Evolutionary conservation across 768 basidiomycete species (phyloP), one percentile per base, ranked within the genome.

Genomic region (Crucibulum laeve): DNA sequence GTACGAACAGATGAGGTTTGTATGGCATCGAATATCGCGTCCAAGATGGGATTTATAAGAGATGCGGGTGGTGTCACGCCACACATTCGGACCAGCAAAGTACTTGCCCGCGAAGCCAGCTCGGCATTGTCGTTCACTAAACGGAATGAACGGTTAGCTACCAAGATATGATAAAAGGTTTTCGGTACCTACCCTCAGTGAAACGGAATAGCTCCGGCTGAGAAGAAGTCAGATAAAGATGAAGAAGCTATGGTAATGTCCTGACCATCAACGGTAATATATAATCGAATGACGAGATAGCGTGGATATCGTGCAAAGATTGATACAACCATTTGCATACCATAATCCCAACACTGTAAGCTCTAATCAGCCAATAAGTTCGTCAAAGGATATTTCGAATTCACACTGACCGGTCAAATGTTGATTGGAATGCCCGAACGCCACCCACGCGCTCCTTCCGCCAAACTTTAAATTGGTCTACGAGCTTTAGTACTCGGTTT

Each of bases 51-150:
- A 41, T 80, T 74, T 36, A 91, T 77, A 43, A 90, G 71, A 5
- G 77, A 65, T 8, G 76, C 66, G 0, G 90, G 89, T 13, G 87
- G 88, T 4, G 82, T 84, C 24, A 95, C 82, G 2, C 87, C 88
- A 44, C 91, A 91, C 79, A 92, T 87, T 41, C 85, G 79, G 30
- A 88, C 84, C 32, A 94, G 72, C 4, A 94, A 71, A 15, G 77
- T 66, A 42, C 79, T 80, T 0, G 88, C 82, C 15, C 80, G 75
- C 11, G 70, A 67, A 7, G 76, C 73, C 14, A 90, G 74, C 35
- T 88, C 87, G 52, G 82, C 76, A 52, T 87, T 84, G 59, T 88
- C 84, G 49, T 83, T 81, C 32, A 86, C 84, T 84, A 39, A 14
- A 19, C 38, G 19, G 11, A 42, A 37, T 34, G 30, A 49, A 13